Evolutionary conservation across 148 eudicot species (phyloP), one percentile per base, ranked within the genome.

Genomic region (Rhododendron williamsianum): DNA sequence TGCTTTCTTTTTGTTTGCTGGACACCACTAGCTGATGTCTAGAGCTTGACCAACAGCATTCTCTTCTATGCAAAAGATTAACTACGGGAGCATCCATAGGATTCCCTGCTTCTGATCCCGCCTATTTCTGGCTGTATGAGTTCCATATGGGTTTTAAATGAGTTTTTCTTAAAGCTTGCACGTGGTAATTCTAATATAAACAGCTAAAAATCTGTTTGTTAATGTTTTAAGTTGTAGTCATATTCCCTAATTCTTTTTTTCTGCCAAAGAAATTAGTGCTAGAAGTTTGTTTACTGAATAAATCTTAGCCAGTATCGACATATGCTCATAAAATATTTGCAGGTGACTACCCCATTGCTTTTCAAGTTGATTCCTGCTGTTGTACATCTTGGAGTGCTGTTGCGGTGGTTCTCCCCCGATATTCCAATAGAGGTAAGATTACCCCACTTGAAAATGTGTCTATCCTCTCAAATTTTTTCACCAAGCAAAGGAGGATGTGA

Each of bases 281-380:
- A 69, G 58, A 63, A 35, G 52, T 81, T 67, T 81, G 71, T 48
- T 77, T 27, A 3, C 19, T 54, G 45, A 4, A n/a, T n/a, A 10
- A 36, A 33, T 18, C 8, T 78, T 16, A 80, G 23, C 35, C n/a
- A 73, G 72, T 46, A 35, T 71, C 3, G 77, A 69, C 33, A 25
- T 30, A 52, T 67, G 56, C 8, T 54, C 18, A 35, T 30, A 43
- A 35, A 73, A 11, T 38, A 79, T 23, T 36, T 91, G 87, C 92
- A 97, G 99, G 98, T 97, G 87, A 97, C 99, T 15, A 97, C 98
- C 27, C 99, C 99, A 16, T 92, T 97, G 88, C 96, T 97, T 69
- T 97, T 97, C 86, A 97, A 97, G 91, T 86, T 97, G 63, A 97
- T 97, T 88, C 99, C 99, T 46, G 98, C 98, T 56, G 98, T 97